phyloP scores from a whole-genome alignment of 176 grass and related monocot genomes.

The Oryza australiensis region DNA sequence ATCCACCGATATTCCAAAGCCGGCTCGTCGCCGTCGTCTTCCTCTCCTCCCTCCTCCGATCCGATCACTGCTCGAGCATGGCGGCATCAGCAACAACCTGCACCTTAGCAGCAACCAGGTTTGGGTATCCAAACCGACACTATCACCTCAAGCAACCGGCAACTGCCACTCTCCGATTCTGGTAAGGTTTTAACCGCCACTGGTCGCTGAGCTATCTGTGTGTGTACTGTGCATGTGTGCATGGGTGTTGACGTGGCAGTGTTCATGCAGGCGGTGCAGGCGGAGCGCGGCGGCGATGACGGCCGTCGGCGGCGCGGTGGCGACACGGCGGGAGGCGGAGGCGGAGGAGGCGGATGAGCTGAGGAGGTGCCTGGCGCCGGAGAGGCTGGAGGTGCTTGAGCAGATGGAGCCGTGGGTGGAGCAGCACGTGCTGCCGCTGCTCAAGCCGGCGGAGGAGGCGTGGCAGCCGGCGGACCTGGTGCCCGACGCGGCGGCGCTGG shows the following conservation, averaged over 20 bases:
- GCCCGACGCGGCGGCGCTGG: conserved; percentile 45
- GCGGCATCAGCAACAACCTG: not conserved
- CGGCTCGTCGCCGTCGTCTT: not conserved
- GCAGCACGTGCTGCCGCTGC: conserved; percentile 49
- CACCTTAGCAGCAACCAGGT: not conserved
- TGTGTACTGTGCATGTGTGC: too few species aligned
- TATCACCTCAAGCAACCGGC: not conserved
- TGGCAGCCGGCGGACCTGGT: conserved; percentile 78
- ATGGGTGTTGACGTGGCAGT: not conserved
- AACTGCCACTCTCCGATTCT: not conserved
- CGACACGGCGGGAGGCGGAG: not conserved
- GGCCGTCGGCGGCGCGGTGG: not conserved
- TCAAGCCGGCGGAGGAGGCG: conserved; percentile 58
- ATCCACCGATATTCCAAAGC: not conserved
- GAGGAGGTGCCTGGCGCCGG: conserved; percentile 39
- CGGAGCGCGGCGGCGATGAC: not conserved
- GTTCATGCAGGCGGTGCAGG: not conserved
- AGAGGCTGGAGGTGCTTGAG: conserved; percentile 54
- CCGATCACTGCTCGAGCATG: not conserved
- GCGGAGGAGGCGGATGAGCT: not conserved
- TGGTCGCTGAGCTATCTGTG: not conserved
- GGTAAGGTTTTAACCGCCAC: not conserved
- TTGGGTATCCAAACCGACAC: not conserved
- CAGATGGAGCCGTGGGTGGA: conserved; percentile 63
- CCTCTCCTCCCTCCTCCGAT: too few species aligned